These are phyloP conservation scores for Pseudogymnoascus sp. DNA, from an alignment of 2,329 filamentous ascomycete genomes.

Conservation along the genomic window DNA sequence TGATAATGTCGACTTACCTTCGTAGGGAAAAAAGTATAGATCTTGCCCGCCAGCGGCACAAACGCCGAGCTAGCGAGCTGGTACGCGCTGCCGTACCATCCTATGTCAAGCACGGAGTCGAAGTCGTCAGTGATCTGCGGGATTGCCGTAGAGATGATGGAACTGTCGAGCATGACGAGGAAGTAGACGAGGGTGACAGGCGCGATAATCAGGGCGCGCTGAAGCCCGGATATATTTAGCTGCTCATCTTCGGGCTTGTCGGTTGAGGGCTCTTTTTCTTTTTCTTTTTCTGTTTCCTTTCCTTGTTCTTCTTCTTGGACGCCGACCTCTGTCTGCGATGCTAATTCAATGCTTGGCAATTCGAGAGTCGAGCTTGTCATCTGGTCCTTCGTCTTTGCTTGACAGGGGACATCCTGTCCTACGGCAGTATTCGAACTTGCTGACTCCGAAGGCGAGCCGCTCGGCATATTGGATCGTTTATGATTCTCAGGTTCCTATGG, in stretches of 20 bases:
- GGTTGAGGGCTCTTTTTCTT: not conserved
- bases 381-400: no score
- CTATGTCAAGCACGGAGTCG: slow-evolving; percentile 43
- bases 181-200: slow-evolving; percentile 38
- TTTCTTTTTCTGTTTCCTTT: not conserved
- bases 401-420: no score
- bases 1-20: slow-evolving; percentile 22
- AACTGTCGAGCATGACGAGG: slow-evolving; percentile 43
- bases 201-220: slow-evolving; percentile 20
- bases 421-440: no score
- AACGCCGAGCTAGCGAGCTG: slow-evolving; percentile 32
- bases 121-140: slow-evolving; percentile 44
- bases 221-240: not conserved
- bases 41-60: slow-evolving; percentile 41
- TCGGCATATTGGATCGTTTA: no score
- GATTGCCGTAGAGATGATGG: slow-evolving; percentile 46
- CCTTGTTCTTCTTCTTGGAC: not conserved
- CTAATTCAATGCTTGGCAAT: not conserved
- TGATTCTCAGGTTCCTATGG: no score
- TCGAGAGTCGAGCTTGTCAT: not conserved
- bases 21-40: slow-evolving; percentile 38
- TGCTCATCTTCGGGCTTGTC: not conserved
- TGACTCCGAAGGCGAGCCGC: no score
- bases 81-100: slow-evolving; percentile 48
- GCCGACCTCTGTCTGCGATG: not conserved